Base-by-base conservation (phyloP, 169 alveolate genomes). In the Cryptosporidium canis region DNA sequence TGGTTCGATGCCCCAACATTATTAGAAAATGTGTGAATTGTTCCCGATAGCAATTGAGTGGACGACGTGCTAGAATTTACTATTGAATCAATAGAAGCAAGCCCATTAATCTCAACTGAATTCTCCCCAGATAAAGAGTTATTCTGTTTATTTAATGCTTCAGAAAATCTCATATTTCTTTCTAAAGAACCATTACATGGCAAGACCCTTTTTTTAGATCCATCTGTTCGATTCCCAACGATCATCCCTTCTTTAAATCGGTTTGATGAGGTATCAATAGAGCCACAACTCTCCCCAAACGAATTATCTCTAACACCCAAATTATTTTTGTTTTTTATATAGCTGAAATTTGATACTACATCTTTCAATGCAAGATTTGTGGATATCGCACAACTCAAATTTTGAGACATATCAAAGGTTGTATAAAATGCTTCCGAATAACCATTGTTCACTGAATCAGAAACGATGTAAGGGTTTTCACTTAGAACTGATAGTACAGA, bases 401-500 rank as follows among this genome's bases (percentile, higher is more conserved):
- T 56, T 12, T 56, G 37, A 5, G 51, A 55, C 14, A 70, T 48
- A 41, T 77, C 58, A 31, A 31, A 44, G n/a, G 72, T 35, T 58
- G 45, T 11, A 14, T 11, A 33, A 18, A 61, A 16, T 7, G 29
- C 41, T 2, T 56, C 41, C 27, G 45, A 56, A 18, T 21, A 51
- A 51, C 24, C 24, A 18, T 1, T 14, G 27, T 61, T 61, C 6
- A 2, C 45, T 16, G 47, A 43, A 5, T 58, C 77, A 1, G 87
- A 55, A 14, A 8, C 24, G 68, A 70, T 70, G 9, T 47, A 37
- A 9, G 84, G 84, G 51, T 77, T 77, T 35, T 77, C 87, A 35
- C 72, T 77, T 16, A 77, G 72, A 29, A 77, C 72, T 0, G 87
- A 77, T 56, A 77, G 44, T 0, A 77, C 87, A n/a, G 87, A 65